Evolutionary conservation across 192 early-diverging fungal genomes (phyloP).

Genomic region (Umbelopsis isabellina): DNA sequence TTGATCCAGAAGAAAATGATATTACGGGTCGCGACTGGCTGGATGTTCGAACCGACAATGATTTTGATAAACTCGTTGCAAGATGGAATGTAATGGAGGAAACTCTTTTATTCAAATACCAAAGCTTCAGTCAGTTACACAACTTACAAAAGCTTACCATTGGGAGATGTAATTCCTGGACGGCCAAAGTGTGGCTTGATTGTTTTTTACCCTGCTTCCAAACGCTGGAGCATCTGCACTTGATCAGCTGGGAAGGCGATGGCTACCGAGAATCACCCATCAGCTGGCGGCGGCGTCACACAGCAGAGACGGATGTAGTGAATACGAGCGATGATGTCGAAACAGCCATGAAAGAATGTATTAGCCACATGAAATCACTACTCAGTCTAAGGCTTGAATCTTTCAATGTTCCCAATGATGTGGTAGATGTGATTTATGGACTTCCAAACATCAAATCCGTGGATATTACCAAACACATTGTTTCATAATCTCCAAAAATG

Average conservation of each 20-base stretch:
- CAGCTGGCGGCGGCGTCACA: background rate
- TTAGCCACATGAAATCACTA: conserved; percentile 1
- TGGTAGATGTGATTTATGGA: background rate
- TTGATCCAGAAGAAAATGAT: conserved; percentile 13
- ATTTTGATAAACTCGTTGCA: background rate
- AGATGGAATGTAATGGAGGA: conserved; percentile 11
- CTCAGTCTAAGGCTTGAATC: background rate
- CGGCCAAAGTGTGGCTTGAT: conserved; percentile 15
- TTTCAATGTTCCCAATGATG: background rate
- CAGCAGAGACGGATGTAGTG: background rate
- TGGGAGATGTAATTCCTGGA: conserved; percentile 21
- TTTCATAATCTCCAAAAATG: no score
- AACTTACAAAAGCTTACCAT: conserved; percentile 1
- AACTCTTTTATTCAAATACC: conserved; percentile 8
- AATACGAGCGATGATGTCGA: background rate
- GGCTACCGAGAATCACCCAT: conserved; percentile 1
- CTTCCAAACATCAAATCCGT: conserved; percentile 4
- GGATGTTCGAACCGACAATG: conserved; percentile 11
- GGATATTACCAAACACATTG: no score
- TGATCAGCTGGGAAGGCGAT: conserved; percentile 16
- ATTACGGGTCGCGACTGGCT: background rate
- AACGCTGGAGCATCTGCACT: conserved; percentile 3
- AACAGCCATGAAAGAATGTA: background rate
- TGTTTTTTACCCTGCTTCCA: conserved; percentile 16
- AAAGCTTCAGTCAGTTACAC: background rate